phyloP scores from a whole-genome alignment of 352 stramenopile species.

The Aphanomyces euteiches region DNA sequence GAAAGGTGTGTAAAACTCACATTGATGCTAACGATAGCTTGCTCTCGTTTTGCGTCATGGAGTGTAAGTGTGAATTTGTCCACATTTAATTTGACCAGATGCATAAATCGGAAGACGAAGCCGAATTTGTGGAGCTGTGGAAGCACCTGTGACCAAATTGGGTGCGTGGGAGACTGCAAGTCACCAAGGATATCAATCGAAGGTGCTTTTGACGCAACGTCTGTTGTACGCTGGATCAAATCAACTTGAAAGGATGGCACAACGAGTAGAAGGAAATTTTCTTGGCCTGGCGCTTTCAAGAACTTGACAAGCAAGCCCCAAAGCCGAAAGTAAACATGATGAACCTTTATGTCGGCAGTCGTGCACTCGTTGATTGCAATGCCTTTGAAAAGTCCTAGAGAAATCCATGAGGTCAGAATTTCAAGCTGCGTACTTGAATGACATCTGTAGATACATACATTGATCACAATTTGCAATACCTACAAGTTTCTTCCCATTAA shows the following conservation, averaged over 20 bases:
- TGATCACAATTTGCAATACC: constrained; percentile 6
- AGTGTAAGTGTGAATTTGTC: constrained; percentile 10
- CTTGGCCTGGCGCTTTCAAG: constrained; percentile 42
- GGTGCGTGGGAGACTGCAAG: constrained; percentile 23
- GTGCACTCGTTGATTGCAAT: constrained; percentile 42
- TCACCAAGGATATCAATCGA: not conserved
- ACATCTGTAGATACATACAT: not conserved
- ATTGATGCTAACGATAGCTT: not conserved
- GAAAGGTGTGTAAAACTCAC: constrained; percentile 3
- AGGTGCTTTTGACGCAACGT: not conserved
- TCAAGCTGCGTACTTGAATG: not conserved
- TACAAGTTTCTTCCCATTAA: not conserved
- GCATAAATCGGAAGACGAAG: constrained; percentile 25
- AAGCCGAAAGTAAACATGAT: constrained; percentile 44
- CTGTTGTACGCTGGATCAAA: constrained; percentile 23
- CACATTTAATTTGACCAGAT: constrained; percentile 17
- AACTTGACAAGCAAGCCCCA: constrained; percentile 56
- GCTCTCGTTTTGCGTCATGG: constrained; percentile 6
- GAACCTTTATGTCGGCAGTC: constrained; percentile 44
- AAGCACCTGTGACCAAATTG: constrained; percentile 17
- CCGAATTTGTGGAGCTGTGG: constrained; percentile 7
- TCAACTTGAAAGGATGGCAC: constrained; percentile 42
- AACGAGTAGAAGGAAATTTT: constrained; percentile 45
- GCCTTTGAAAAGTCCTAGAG: constrained; percentile 45
- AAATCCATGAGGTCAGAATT: too few relatives aligned